Conservation (phyloP, 1,284 basidiomycete genomes). For the Papiliotrema flavescens region DNA sequence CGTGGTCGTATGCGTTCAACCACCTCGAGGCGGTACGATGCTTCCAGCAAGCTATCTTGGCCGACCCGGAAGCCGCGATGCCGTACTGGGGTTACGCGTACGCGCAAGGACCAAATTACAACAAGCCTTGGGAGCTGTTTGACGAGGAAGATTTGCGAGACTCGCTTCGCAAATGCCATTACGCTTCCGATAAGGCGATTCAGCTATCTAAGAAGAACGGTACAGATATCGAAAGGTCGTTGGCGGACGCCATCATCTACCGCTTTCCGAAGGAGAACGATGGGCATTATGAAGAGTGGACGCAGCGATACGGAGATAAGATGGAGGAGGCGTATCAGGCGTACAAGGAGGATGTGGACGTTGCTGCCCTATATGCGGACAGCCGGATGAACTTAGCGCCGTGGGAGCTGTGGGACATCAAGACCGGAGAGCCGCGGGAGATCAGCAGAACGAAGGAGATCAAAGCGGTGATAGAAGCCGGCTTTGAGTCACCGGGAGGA, state of each 20-base stretch:
- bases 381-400: constrained; percentile 38
- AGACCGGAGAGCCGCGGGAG: constrained; percentile 25
- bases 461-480: constrained; percentile 28
- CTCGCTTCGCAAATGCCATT: constrained; percentile 11
- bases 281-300: constrained; percentile 26
- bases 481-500: constrained; percentile 10
- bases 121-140: constrained; percentile 34
- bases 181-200: constrained; percentile 4
- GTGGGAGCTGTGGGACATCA: constrained; percentile 42
- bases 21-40: constrained; percentile 37
- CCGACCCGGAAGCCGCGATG: constrained; percentile 31
- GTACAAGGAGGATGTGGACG: constrained; percentile 27
- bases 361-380: constrained; percentile 38
- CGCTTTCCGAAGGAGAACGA: constrained; percentile 14
- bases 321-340: constrained; percentile 34
- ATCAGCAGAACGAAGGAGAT: constrained; percentile 22
- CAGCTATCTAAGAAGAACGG: constrained; percentile 1
- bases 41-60: constrained; percentile 26
- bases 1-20: constrained; percentile 40
- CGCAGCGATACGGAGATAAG: constrained; percentile 21
- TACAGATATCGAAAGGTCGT: constrained; percentile 6
- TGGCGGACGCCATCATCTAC: constrained; percentile 8
- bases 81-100: constrained; percentile 43
- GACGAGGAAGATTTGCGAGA: constrained; percentile 18
- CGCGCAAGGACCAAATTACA: constrained; percentile 41